These are phyloP conservation scores for Waltiozyma sp. DNA, from an alignment of 1,139 yeast genomes.

Conservation along the genomic window DNA sequence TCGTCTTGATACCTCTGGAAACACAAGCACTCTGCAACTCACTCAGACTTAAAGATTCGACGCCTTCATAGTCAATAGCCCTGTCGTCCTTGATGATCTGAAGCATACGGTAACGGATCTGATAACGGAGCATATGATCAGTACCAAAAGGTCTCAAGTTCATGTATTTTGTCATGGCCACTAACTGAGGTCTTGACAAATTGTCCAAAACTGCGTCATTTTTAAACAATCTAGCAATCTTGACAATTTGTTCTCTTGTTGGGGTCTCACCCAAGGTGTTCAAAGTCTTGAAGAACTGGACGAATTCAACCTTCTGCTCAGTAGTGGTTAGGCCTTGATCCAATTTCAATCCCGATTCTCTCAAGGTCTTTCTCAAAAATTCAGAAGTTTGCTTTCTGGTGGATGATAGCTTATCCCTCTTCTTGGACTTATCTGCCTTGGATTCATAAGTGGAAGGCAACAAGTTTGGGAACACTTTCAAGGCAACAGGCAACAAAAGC, in stretches of 20 bases:
- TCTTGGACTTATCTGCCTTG: slow-evolving; percentile 57
- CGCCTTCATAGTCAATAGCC: slow-evolving; percentile 90
- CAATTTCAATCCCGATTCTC: slow-evolving; percentile 53
- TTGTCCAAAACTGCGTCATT: slow-evolving; percentile 92
- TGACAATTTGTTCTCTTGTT: slow-evolving; percentile 58
- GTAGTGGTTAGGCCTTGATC: slow-evolving; percentile 54
- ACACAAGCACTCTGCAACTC: slow-evolving; percentile 87
- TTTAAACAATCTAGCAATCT: slow-evolving; percentile 82
- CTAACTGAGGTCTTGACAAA: slow-evolving; percentile 81
- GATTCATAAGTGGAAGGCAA: slow-evolving; percentile 93
- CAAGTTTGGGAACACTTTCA: slow-evolving; percentile 83
- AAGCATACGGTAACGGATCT: slow-evolving; percentile 82
- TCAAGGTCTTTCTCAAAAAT: slow-evolving; percentile 67
- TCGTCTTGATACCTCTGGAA: slow-evolving; percentile 84
- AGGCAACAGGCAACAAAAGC: slow-evolving; percentile 75
- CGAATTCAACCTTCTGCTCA: slow-evolving; percentile 60
- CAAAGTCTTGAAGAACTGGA: slow-evolving; percentile 65
- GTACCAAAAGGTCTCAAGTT: slow-evolving; percentile 89
- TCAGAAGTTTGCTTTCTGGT: slow-evolving; percentile 77
- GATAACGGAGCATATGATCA: slow-evolving; percentile 83
- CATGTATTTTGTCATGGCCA: slow-evolving; percentile 92
- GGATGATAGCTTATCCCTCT: slow-evolving; percentile 54
- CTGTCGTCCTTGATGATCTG: slow-evolving; percentile 88
- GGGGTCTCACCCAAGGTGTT: slow-evolving; percentile 47
- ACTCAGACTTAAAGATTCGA: slow-evolving; percentile 65